Evolutionary conservation across 2,329 filamentous ascomycete species (phyloP), one percentile per base, ranked within the genome.

Genomic region (Colletotrichum tofieldiae): DNA sequence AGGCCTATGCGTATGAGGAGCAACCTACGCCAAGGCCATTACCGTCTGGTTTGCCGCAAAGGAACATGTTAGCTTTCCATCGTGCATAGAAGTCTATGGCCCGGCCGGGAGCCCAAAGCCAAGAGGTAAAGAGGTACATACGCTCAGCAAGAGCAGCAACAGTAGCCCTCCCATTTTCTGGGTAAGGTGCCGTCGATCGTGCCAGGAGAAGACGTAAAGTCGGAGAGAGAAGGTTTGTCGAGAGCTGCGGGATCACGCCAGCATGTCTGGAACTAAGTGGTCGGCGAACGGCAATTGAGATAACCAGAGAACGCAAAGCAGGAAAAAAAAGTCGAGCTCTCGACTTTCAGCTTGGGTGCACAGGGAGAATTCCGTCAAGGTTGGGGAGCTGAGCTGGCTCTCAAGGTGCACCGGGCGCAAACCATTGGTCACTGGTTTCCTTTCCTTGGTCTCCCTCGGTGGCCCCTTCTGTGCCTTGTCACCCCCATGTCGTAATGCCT

Each of bases 1-100:
- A 45, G 35, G 32, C n/a, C 35, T 14, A 70, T 76, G 67, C 61
- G 74, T 75, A 39, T 59, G 70, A 60, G 39, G 55, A 43, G 26
- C 63, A 52, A 84, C 87, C 73, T 86, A 90, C 88, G 88, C 87
- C 78, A 90, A 76, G 73, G 88, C 87, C 89, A 90, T 90, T 73
- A 90, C 85, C 79, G 86, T 83, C 87, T 88, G 70, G 16, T 47
- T 65, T 62, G 68, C 45, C 26, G 35, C 29, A 41, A 37, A 35
- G 54, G 37, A 20, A 41, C 29, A 41, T 26, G 59, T 71, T 72
- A 72, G 68, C 62, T 61, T 60, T 56, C 29, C 12, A 58, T 65
- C 3, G n/a, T n/a, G 54, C 32, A 54, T 49, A 32, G 49, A 49
- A 35, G 47, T 65, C 20, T 29, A 56, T 20, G 41, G 32, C 45